Conservation (phyloP, 2,329 filamentous ascomycete species). For the Ophiostoma populinum region DNA sequence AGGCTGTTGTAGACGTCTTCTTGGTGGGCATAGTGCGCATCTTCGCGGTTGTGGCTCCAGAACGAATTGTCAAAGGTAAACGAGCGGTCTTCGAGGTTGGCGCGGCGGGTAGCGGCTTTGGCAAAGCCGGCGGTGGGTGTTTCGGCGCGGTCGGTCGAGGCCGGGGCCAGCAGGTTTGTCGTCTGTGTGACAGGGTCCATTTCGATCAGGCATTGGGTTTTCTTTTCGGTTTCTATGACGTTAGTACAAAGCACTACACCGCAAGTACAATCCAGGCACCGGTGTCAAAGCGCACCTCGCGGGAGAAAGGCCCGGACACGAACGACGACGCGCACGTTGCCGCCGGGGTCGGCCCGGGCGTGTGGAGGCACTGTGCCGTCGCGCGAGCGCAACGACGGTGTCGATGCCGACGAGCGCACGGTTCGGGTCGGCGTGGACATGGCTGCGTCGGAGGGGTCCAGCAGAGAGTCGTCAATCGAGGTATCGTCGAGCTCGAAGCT, state of each 20-base stretch:
- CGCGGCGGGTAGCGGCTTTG: conserved; percentile 14
- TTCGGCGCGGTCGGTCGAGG: conserved; percentile 11
- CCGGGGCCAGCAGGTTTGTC: conserved; percentile 63
- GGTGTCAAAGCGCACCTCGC: conserved; percentile 45
- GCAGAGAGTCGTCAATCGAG: neutral
- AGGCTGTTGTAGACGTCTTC: conserved; percentile 77
- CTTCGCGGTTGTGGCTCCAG: conserved; percentile 85
- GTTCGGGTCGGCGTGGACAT: conserved; percentile 14
- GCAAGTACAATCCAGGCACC: too few relatives aligned
- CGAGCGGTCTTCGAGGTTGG: conserved; percentile 15
- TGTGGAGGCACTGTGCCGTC: conserved; percentile 46
- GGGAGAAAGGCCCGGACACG: conserved; percentile 64
- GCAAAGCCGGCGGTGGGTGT: conserved; percentile 10
- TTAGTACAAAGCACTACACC: too few relatives aligned
- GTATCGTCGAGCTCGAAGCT: neutral
- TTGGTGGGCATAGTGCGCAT: conserved; percentile 74
- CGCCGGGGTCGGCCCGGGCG: conserved; percentile 42
- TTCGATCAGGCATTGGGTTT: conserved; percentile 68
- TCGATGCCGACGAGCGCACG: conserved; percentile 54
- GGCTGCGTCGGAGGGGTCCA: neutral
- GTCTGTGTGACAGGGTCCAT: conserved; percentile 82
- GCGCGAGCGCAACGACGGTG: conserved; percentile 57
- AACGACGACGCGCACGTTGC: conserved; percentile 71
- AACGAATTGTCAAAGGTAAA: conserved; percentile 97
- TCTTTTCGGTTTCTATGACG: conserved; percentile 60